Percentiles rank a stretch among this genome's conserved stretches.
Conservation (phyloP, 176 grass and related monocot genomes). For the Aegilops umbellulata region DNA sequence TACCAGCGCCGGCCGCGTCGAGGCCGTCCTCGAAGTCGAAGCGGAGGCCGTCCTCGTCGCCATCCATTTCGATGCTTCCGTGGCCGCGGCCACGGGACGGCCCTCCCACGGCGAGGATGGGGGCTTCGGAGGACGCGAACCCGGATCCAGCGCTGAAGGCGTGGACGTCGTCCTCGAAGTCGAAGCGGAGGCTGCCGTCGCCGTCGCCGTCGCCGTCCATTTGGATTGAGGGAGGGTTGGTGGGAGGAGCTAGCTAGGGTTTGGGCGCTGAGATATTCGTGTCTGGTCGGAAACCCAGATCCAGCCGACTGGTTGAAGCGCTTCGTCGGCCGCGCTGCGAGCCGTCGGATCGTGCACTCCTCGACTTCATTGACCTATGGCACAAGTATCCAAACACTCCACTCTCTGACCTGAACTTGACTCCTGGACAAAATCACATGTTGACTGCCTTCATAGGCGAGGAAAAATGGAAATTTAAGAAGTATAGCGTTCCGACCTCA, state of each 20-base stretch:
- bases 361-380: too few species aligned
- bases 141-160: neutral
- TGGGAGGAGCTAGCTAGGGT: neutral
- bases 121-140: neutral
- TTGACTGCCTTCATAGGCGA: too few species aligned
- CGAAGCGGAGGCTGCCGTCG: neutral
- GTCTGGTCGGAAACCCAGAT: too few species aligned
- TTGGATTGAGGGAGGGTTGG: neutral
- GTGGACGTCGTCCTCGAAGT: neutral
- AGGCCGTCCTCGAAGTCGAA: constrained; percentile 59
- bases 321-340: too few species aligned
- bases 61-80: neutral
- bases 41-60: constrained; percentile 12
- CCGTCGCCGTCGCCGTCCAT: constrained; percentile 36
- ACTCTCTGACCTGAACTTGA: too few species aligned
- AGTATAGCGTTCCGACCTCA: too few species aligned
- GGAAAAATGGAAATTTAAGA: too few species aligned
- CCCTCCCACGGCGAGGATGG: neutral
- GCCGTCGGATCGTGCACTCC: too few species aligned
- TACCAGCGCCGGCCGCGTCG: neutral
- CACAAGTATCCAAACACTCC: too few species aligned
- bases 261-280: neutral
- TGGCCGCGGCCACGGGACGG: neutral
- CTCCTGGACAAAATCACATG: too few species aligned
- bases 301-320: too few species aligned